A percentile compares a stretch with the other conserved stretches of the same genome.
phyloP scores from a whole-genome alignment of 2,329 filamentous ascomycete species.

The Remersonia thermophila region DNA sequence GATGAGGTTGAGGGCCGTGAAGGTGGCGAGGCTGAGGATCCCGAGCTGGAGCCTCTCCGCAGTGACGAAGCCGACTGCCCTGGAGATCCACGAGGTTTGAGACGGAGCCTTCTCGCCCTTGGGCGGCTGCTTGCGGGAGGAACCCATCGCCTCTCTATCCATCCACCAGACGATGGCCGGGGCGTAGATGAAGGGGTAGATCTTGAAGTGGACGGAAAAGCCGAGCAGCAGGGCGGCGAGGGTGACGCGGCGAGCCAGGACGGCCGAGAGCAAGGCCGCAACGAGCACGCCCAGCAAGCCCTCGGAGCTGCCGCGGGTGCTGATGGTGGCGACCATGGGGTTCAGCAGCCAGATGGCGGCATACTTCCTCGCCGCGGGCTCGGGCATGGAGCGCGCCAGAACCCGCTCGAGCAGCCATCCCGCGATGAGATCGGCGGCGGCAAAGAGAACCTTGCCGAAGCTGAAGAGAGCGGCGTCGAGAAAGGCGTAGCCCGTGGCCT shows the following conservation, averaged over 20 bases:
- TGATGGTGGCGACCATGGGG: conserved; percentile 96
- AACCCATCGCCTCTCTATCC: conserved; percentile 39
- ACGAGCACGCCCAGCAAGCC: conserved; percentile 79
- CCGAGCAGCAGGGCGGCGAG: conserved; percentile 69
- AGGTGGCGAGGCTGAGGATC: conserved; percentile 57
- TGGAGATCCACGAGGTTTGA: conserved; percentile 11
- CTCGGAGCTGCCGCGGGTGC: conserved; percentile 87
- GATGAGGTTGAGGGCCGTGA: conserved; percentile 56
- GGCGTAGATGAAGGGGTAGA: conserved; percentile 95
- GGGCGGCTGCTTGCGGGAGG: neutral
- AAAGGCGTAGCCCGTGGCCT: conserved; percentile 22
- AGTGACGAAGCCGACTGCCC: conserved; percentile 30
- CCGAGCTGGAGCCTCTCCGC: conserved; percentile 44
- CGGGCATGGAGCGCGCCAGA: conserved; percentile 31
- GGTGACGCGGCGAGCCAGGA: conserved; percentile 46
- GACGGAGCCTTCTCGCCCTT: neutral
- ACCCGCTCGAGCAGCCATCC: conserved; percentile 58
- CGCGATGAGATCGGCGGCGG: conserved; percentile 67
- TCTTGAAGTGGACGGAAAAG: conserved; percentile 89
- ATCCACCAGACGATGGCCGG: conserved; percentile 72
- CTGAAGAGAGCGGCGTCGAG: conserved; percentile 48
- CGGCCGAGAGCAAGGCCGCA: conserved; percentile 71
- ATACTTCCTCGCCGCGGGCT: conserved; percentile 54
- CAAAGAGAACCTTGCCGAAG: conserved; percentile 81
- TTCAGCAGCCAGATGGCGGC: conserved; percentile 89